Conservation (phyloP, 208 protist species). For the Trypanosoma congolense region DNA sequence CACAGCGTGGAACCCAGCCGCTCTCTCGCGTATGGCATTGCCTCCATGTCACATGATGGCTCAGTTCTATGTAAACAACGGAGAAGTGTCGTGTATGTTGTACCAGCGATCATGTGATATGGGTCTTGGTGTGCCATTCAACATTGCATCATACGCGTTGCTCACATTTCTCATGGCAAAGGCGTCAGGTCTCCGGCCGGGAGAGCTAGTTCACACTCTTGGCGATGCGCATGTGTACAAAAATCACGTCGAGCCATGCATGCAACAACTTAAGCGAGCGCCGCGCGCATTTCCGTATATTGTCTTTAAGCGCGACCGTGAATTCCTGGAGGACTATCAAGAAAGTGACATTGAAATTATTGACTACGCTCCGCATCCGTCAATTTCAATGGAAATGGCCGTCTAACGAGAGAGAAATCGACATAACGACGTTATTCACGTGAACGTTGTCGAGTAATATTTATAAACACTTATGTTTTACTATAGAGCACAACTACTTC, state of each 20-base stretch:
- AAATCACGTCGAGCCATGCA: conserved; percentile 97
- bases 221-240: conserved; percentile 98
- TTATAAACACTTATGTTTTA: no score
- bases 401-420: no score
- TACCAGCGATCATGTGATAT: conserved; percentile 94
- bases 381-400: conserved; percentile 98
- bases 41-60: conserved; percentile 97
- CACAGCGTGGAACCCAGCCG: conserved; percentile 96
- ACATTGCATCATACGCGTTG: conserved; percentile 97
- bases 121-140: conserved; percentile 98
- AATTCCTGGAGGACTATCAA: conserved; percentile 91
- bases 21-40: conserved; percentile 94
- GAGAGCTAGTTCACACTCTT: conserved; percentile 96
- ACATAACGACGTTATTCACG: no score
- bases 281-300: conserved; percentile 93
- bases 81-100: conserved; percentile 94
- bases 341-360: conserved; percentile 91
- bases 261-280: conserved; percentile 86
- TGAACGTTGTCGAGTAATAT: no score
- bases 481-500: no score
- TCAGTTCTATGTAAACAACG: conserved; percentile 96
- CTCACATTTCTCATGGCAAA: conserved; percentile 93
- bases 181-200: conserved; percentile 90
- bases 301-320: conserved; percentile 57
- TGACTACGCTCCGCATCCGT: conserved; percentile 92